Percentiles rank a stretch among this genome's conserved stretches.
These are phyloP conservation scores for Trichophyton equinum DNA, from an alignment of 2,329 filamentous ascomycete species.

Conservation along the genomic window DNA sequence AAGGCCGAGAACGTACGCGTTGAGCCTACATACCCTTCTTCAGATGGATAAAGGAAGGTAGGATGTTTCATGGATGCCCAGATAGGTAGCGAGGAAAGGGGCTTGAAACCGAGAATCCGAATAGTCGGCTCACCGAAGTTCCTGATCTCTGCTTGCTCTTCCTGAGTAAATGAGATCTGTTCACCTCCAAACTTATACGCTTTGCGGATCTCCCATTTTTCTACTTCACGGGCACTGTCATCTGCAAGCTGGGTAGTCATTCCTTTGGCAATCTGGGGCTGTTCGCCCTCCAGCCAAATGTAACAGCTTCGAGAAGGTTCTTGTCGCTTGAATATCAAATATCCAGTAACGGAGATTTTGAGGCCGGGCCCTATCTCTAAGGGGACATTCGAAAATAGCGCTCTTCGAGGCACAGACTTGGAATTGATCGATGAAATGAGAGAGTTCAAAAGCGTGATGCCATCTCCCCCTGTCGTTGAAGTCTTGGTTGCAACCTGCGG, in stretches of 20 bases:
- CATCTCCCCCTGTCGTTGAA: slow-evolving; percentile 57
- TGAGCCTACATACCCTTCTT: slow-evolving; percentile 79
- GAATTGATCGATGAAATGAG: slow-evolving; percentile 82
- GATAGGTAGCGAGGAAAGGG: slow-evolving; percentile 56
- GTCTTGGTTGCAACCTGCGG: slow-evolving; percentile 38
- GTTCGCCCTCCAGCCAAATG: slow-evolving; percentile 78
- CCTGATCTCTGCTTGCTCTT: slow-evolving; percentile 67
- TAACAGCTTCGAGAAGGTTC: slow-evolving; percentile 70
- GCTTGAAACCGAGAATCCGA: slow-evolving; percentile 88
- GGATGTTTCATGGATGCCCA: slow-evolving; percentile 83
- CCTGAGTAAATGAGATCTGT: slow-evolving; percentile 69
- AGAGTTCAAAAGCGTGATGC: slow-evolving; percentile 64
- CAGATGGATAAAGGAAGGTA: slow-evolving; percentile 86
- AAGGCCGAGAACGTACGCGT: slow-evolving; percentile 85
- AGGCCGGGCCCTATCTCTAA: slow-evolving; percentile 78
- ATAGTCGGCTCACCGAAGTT: slow-evolving; percentile 73
- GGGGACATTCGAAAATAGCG: slow-evolving; percentile 74
- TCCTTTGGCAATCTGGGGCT: slow-evolving; percentile 63
- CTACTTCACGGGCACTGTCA: slow-evolving; percentile 62
- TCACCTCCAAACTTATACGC: slow-evolving; percentile 95
- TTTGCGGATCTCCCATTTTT: slow-evolving; percentile 72
- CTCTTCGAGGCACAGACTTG: slow-evolving; percentile 71
- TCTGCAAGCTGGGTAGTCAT: slow-evolving; percentile 64
- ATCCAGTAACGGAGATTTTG: slow-evolving; percentile 84
- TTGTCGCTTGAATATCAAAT: slow-evolving; percentile 76